Percentiles rank a stretch among this genome's conserved stretches.
Evolutionary conservation across 805 yeast genomes (phyloP).

Genomic region (Metschnikowia chrysomelidarum): DNA sequence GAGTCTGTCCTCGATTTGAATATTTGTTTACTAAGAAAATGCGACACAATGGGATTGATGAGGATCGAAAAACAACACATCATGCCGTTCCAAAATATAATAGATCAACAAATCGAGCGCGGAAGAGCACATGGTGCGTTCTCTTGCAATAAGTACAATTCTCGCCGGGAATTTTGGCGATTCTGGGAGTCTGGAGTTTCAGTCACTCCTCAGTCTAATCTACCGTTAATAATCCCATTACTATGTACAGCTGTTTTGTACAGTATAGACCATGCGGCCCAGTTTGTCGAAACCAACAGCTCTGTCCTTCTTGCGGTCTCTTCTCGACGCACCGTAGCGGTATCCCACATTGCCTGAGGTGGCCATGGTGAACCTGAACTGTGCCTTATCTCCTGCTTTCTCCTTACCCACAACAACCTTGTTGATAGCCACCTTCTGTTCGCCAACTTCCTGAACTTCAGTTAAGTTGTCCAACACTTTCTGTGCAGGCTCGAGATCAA

Average conservation of each 20-base stretch:
- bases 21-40: too few relatives aligned
- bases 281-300: conserved; percentile 64
- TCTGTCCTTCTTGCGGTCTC: conserved; percentile 87
- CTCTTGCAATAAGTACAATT: conserved; percentile 70
- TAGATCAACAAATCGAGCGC: too few relatives aligned
- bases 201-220: too few relatives aligned
- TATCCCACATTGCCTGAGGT: conserved; percentile 83
- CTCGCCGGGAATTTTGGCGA: conserved; percentile 59
- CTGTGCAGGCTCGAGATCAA: conserved; percentile 85
- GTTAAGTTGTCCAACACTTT: conserved; percentile 70
- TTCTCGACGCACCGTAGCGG: conserved; percentile 87
- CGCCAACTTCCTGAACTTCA: conserved; percentile 52
- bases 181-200: conserved; percentile 54
- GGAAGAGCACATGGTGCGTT: conserved; percentile 65
- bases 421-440: conserved; percentile 27
- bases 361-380: conserved; percentile 73
- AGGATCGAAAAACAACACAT: too few relatives aligned
- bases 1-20: too few relatives aligned
- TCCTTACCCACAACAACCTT: conserved; percentile 52
- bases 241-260: conserved; percentile 11
- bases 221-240: too few relatives aligned
- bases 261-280: conserved; percentile 53
- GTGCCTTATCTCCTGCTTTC: conserved; percentile 65
- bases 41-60: too few relatives aligned
- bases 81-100: too few relatives aligned